These are phyloP conservation scores for Glomus cerebriforme DNA, from an alignment of 192 early-diverging fungal species.

Conservation along the genomic window DNA sequence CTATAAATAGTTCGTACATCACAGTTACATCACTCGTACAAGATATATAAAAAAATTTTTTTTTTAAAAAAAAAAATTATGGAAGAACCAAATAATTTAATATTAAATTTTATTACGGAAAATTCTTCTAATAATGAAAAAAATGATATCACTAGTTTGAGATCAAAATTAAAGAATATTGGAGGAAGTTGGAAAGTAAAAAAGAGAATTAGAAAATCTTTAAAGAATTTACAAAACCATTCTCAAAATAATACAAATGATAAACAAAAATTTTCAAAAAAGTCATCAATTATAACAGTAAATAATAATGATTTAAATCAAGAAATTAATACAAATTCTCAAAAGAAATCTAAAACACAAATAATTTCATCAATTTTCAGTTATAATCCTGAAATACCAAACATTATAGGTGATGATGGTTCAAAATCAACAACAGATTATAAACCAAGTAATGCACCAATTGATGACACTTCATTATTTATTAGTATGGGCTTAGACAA, in stretches of 20 bases:
- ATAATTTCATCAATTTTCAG: constrained; percentile 15
- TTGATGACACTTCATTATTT: constrained; percentile 61
- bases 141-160: constrained; percentile 31
- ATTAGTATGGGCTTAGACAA: constrained; percentile 74
- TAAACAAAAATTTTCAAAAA: constrained; percentile 4
- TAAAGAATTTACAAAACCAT: constrained; percentile 8
- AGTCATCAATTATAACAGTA: not conserved
- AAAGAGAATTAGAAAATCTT: constrained; percentile 13
- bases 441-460: constrained; percentile 54
- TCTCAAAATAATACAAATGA: constrained; percentile 22
- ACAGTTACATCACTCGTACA: too few species aligned
- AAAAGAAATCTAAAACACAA: not conserved
- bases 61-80: not conserved
- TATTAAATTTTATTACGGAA: constrained; percentile 4
- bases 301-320: not conserved
- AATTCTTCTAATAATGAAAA: constrained; percentile 8
- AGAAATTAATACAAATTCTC: not conserved
- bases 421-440: constrained; percentile 31
- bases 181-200: constrained; percentile 45
- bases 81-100: not conserved
- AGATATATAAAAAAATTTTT: too few species aligned
- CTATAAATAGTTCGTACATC: too few species aligned
- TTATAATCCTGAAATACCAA: constrained; percentile 24
- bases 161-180: constrained; percentile 33
- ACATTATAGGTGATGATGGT: constrained; percentile 7